Evolutionary conservation across 495 filamentous ascomycete genomes (phyloP).

Genomic region (Neurospora hispaniola): DNA sequence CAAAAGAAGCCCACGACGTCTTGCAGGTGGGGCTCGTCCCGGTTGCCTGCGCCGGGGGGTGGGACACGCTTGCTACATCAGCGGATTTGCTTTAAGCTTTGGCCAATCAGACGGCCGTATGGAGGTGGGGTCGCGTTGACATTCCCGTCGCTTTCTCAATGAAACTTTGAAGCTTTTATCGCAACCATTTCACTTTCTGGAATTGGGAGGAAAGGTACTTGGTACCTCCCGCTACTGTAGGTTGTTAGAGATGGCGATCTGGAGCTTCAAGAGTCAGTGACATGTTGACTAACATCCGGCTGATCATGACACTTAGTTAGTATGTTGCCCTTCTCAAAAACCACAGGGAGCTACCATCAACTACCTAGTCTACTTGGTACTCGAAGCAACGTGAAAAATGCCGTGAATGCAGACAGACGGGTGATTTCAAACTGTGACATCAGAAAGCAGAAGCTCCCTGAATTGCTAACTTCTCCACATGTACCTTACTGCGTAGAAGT

Average conservation of each 20-base stretch:
- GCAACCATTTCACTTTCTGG: not conserved
- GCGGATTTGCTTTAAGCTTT: not conserved
- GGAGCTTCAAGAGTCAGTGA: not conserved
- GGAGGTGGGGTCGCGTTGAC: not conserved
- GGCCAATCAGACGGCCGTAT: not conserved
- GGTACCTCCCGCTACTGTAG: too few species aligned
- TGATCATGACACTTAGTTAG: not conserved
- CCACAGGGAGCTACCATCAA: not conserved
- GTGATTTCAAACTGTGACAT: not conserved
- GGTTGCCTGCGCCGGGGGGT: not conserved
- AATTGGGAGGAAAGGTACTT: not conserved
- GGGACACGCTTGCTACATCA: not conserved
- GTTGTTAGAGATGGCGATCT: not conserved
- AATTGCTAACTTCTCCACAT: not conserved
- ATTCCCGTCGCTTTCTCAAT: not conserved
- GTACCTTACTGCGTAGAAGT: not conserved
- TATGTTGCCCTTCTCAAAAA: not conserved
- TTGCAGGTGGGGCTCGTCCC: not conserved
- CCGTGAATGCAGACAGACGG: not conserved
- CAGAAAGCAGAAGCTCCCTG: not conserved
- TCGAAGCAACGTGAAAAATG: not conserved
- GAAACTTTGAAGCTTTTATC: not conserved
- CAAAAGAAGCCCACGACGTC: not conserved
- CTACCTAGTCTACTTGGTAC: too few species aligned
- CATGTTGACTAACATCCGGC: not conserved